These are phyloP conservation scores for Dactylonectria macrodidyma DNA, from an alignment of 2,329 filamentous ascomycete genomes.

Conservation along the genomic window DNA sequence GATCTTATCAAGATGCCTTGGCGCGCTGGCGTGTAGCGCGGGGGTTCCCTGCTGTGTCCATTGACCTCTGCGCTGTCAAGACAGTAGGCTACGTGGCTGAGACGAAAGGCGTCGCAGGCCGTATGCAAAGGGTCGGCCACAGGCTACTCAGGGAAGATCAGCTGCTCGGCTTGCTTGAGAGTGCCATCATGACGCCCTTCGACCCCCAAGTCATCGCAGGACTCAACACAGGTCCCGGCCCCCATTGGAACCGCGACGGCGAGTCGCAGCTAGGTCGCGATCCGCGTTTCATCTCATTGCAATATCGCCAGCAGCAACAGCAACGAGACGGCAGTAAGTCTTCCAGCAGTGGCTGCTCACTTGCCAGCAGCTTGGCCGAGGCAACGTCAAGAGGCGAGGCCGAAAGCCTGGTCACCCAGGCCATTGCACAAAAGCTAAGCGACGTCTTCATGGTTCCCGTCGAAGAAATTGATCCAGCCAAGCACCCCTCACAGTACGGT, in stretches of 20 bases:
- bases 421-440: slow-evolving; percentile 26
- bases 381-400: not conserved
- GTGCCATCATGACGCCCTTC: not conserved
- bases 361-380: not conserved
- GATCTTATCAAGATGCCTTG: slow-evolving; percentile 51
- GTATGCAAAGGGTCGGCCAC: not conserved
- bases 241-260: slow-evolving; percentile 19
- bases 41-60: slow-evolving; percentile 14
- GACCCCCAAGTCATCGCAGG: slow-evolving; percentile 16
- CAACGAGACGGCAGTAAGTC: too few relatives aligned
- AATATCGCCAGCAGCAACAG: not conserved
- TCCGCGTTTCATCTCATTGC: slow-evolving; percentile 27
- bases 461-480: slow-evolving; percentile 37
- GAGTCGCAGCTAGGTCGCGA: slow-evolving; percentile 26
- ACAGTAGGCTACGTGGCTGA: not conserved
- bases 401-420: not conserved
- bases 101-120: too few relatives aligned
- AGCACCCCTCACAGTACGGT: slow-evolving; percentile 35
- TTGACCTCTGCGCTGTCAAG: slow-evolving; percentile 13
- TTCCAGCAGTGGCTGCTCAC: not conserved
- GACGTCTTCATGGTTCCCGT: slow-evolving; percentile 44
- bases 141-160: not conserved
- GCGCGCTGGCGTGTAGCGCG: slow-evolving; percentile 30
- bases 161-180: not conserved
- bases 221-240: slow-evolving; percentile 24